A percentile compares a stretch with the other conserved stretches of the same genome.
phyloP scores from a whole-genome alignment of 169 alveolate genomes.

The Plasmodium coatneyi region DNA sequence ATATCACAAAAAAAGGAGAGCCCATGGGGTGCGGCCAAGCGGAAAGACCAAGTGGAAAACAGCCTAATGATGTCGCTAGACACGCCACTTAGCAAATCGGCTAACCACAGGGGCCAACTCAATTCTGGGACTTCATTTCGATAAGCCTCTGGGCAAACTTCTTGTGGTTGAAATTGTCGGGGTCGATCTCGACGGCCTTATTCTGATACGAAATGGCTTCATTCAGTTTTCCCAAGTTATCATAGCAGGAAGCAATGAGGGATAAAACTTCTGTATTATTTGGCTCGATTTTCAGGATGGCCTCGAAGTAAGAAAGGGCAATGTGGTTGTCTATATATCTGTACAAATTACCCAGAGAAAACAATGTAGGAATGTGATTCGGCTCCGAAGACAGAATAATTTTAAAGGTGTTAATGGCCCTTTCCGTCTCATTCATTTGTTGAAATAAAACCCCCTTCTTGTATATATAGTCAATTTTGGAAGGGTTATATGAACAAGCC shows the following conservation, averaged over 20 bases:
- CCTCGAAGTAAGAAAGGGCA: conserved; percentile 69
- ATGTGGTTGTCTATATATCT: conserved; percentile 59
- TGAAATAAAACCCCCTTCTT: conserved; percentile 73
- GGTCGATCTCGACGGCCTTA: conserved; percentile 68
- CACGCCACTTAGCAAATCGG: not conserved
- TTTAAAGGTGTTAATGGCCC: conserved; percentile 62
- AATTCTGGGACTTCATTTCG: conserved; percentile 51
- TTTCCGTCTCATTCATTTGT: conserved; percentile 65
- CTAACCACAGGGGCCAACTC: not conserved
- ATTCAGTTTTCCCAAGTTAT: conserved; percentile 56
- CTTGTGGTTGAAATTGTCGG: conserved; percentile 72
- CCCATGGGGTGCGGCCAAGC: not conserved
- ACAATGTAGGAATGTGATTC: conserved; percentile 59
- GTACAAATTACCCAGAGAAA: conserved; percentile 64
- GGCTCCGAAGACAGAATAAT: conserved; percentile 22
- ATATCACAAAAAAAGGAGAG: not conserved
- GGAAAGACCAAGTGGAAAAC: not conserved
- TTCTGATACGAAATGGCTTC: conserved; percentile 72
- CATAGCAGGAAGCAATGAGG: conserved; percentile 60
- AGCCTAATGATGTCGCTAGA: not conserved
- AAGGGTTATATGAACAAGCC: conserved; percentile 67
- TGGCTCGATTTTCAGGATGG: conserved; percentile 72
- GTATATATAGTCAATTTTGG: conserved; percentile 64
- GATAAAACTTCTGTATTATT: conserved; percentile 68
- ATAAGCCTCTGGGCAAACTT: conserved; percentile 73